Evolutionary conservation across 176 grass and related monocot species (phyloP), one percentile per base, ranked within the genome.

Genomic region (Alloteropsis semialata): DNA sequence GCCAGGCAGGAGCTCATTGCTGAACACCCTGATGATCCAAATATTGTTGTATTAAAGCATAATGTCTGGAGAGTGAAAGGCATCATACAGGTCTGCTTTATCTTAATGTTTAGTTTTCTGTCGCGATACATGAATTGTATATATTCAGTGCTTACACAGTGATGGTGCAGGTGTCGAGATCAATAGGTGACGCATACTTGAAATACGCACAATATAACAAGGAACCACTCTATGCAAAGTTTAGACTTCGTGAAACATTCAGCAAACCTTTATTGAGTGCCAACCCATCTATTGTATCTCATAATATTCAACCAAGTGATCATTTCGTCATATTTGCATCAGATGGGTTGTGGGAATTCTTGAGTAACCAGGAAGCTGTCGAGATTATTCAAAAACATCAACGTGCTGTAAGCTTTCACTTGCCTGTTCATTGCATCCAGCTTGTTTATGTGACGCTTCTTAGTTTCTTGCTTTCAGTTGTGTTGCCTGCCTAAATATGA

Each of bases 341-440:
- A 11, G 94, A 97, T 85, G 94, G 94, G 42, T 75, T 97, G 46
- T 97, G 91, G 94, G 91, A 97, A 64, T 86, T 89, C 25, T 57
- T 97, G 39, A 91, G 61, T 73, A 93, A 93, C 74, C 91, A 97
- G 78, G 59, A 91, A 32, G 94, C 91, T 1, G 94, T 91, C 12
- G 88, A 97, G 8, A 91, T 93, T 79, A 86, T 97, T 89, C 84
- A 93, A 39, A 91, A 29, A 48, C 84, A 93, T 91, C 84, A 69
- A 12, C 88, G 60, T n/a, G n/a, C n/a, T 66, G 94, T 96, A 93
- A 91, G 94, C 38, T 54, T 69, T 49, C 22, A 56, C 53, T n/a
- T 44, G 7, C 7, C 33, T 36, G 17, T 78, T 69, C 51, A 5
- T 16, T 18, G 17, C 25, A 67, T 72, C 24, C n/a, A 43, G 21